Evolutionary conservation across 2,329 filamentous ascomycete genomes (phyloP), one percentile per base, ranked within the genome.

Genomic region (Ophiocordyceps camponoti-floridani): DNA sequence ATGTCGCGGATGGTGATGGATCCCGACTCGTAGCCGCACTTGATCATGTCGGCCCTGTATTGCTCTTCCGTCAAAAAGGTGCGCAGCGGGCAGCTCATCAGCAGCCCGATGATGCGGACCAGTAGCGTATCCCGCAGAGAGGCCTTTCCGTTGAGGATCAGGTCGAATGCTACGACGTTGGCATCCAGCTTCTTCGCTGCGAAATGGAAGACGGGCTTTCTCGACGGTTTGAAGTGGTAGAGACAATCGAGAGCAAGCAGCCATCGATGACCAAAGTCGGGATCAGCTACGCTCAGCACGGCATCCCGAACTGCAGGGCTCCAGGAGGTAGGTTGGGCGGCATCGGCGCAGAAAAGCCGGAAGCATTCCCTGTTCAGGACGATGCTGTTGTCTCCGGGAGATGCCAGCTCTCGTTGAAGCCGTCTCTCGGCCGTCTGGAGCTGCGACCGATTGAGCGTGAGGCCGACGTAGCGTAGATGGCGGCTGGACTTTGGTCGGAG

Each of bases 181-280:
- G 72, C 71, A 4, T 60, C 50, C 1, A 76, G 58, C 0, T 55
- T 55, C 3, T 49, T 52, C 4, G 59, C 55, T 1, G 68, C 62
- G 40, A 68, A 59, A 8, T 56, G 46, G 13, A 76, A 62, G 2
- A 75, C 51, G 0, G 66, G 63, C 45, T 56, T 60, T 13, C 73
- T 59, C 0, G 71, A 74, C 0, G 72, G 73, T 0, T 58, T 60
- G 51, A 76, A 77, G 52, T 77, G 72, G 45, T 77, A 77, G 5
- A 75, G 53, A 2, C 70, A 70, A 51, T 77, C 73, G 1, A 77
- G 60, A 0, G 67, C 73, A 1, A 77, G 59, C 0, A 77, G 57
- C 70, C 71, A 75, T n/a, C 54, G 51, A 43, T 71, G 56, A 0
- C 45, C 45, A 4, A 55, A 54, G 2, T 37, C 43, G 27, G 52